Base-by-base conservation (phyloP, 148 eudicot species). In the Amaranthus cruentus region DNA sequence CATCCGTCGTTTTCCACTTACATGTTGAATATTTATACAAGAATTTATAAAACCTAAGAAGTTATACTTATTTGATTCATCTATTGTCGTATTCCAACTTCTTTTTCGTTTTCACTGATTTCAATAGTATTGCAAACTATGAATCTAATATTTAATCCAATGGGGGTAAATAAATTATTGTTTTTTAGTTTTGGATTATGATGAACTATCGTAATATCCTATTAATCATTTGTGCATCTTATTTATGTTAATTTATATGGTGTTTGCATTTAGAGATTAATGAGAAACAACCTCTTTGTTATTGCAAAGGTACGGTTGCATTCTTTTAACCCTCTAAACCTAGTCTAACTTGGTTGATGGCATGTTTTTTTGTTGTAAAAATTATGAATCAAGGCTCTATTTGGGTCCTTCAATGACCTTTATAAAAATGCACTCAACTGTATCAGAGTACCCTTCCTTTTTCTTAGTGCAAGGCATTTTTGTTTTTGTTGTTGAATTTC, bases 371-470 rank as follows among this genome's bases (percentile, higher is more conserved):
- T 28, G 38, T 28, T 28, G 38, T 28, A 9, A 10, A 15, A 49
- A 66, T 43, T 28, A 61, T 72, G 55, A 62, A 42, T 62, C 21
- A 52, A 44, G 0, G 48, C 46, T 53, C 10, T 11, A 49, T 47
- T 6, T 56, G 4, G 18, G 7, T 47, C 44, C 49, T 21, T 60
- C 9, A 69, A 54, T 60, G 62, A 42, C 47, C 61, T 46, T 13
- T 70, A 47, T 51, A 60, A 21, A 63, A 50, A 7, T 62, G 18
- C 70, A 63, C 38, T 76, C 61, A 21, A 62, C 56, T 50, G 10
- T 43, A 18, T 55, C 61, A 8, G 62, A 63, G 70, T 28, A 47
- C 55, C 28, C 64, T 4, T 28, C 11, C 52, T 15, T n/a, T 18
- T 12, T 49, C 68, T 18, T 44, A 75, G 9, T 28, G 69, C 49